Evolutionary conservation across 176 grass and related monocot species (phyloP).

Genomic region (barley (Hordeum vulgare)): MorexV3_pseudomolecules_assembly NC_058523.1:4395051-4395550

Average conservation of each 20-base stretch:
- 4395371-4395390: not conserved
- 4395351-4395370: slow-evolving; percentile 38
- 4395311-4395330: slow-evolving; percentile 80
- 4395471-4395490: not conserved
- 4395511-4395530: not conserved
- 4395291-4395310: slow-evolving; percentile 93
- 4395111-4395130: slow-evolving; percentile 89
- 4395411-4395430: no score
- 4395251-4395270: slow-evolving; percentile 97
- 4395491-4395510: not conserved
- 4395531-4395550: not conserved
- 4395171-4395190: not conserved
- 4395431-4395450: not conserved
- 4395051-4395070: slow-evolving; percentile 51
- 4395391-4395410: not conserved
- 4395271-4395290: slow-evolving; percentile 85
- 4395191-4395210: not conserved
- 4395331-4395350: slow-evolving; percentile 65
- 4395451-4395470: slow-evolving; percentile 4
- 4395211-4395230: not conserved
- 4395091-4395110: slow-evolving; percentile 88
- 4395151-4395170: slow-evolving; percentile 49
- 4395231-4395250: not conserved
- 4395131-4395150: slow-evolving; percentile 88
- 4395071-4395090: slow-evolving; percentile 74